Evolutionary conservation across 2,329 filamentous ascomycete genomes (phyloP).

Genomic region (Falciphora oryzae): DNA sequence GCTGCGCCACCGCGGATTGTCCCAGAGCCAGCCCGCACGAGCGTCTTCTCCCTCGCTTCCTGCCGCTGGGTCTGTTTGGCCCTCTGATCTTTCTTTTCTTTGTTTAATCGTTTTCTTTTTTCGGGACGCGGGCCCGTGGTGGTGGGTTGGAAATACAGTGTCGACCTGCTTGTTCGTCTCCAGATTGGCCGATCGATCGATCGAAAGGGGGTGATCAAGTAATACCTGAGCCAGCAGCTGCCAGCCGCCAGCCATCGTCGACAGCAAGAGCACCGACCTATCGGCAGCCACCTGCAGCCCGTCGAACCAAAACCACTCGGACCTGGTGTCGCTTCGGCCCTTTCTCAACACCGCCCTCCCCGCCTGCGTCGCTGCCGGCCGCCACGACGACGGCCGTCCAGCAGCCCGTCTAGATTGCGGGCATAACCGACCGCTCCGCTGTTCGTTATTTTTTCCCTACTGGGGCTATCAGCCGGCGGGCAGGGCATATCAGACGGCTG

Average conservation of each 20-base stretch:
- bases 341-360: background rate
- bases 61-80: background rate
- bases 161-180: conserved; percentile 1
- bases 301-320: background rate
- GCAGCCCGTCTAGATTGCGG: background rate
- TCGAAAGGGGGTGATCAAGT: background rate
- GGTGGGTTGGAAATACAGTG: conserved; percentile 1
- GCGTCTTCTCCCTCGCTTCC: background rate
- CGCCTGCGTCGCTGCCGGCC: background rate
- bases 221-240: too few species aligned
- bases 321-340: background rate
- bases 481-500: background rate
- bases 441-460: background rate
- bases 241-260: background rate
- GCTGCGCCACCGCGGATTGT: background rate
- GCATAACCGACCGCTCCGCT: background rate
- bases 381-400: background rate
- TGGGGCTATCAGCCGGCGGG: background rate
- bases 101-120: conserved; percentile 8
- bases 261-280: background rate
- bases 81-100: conserved; percentile 1
- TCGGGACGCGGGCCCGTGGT: background rate
- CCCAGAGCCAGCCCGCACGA: background rate
- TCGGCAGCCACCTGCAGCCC: background rate
- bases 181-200: background rate